phyloP scores from a whole-genome alignment of 2,329 filamentous ascomycete species.

The Metarhizium guizhouense region DNA sequence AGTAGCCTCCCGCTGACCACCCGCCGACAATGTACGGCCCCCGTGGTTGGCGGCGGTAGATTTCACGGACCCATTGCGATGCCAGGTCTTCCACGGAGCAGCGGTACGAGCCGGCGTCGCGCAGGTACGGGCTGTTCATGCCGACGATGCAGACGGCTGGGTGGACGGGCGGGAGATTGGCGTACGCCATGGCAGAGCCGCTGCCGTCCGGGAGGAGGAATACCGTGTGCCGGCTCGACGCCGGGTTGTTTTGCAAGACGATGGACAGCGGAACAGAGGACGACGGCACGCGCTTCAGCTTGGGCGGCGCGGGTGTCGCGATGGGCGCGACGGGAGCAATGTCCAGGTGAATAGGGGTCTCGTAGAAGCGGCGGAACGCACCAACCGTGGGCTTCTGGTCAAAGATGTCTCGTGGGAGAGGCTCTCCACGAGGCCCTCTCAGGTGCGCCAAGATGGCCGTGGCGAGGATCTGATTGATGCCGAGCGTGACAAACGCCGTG shows the following conservation, averaged over 20 bases:
- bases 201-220: slow-evolving; percentile 48
- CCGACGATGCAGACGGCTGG: neutral
- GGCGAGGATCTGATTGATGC: neutral
- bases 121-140: neutral
- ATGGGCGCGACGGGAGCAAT: neutral
- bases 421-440: neutral
- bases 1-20: slow-evolving; percentile 65
- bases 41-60: slow-evolving; percentile 58
- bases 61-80: slow-evolving; percentile 36
- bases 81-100: neutral
- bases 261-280: slow-evolving; percentile 16
- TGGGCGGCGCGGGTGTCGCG: neutral
- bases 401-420: neutral
- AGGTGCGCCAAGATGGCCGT: neutral
- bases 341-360: neutral
- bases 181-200: slow-evolving; percentile 57
- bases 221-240: slow-evolving; percentile 36
- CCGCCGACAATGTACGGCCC: slow-evolving; percentile 60
- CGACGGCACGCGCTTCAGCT: neutral
- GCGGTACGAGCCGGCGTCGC: neutral
- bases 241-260: slow-evolving; percentile 40
- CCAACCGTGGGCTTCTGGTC: neutral
- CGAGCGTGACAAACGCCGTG: neutral
- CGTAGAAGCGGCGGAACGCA: neutral
- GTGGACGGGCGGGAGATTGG: neutral